Base-by-base conservation (phyloP, 257 asterid species). In the Scutellaria baicalensis region DNA sequence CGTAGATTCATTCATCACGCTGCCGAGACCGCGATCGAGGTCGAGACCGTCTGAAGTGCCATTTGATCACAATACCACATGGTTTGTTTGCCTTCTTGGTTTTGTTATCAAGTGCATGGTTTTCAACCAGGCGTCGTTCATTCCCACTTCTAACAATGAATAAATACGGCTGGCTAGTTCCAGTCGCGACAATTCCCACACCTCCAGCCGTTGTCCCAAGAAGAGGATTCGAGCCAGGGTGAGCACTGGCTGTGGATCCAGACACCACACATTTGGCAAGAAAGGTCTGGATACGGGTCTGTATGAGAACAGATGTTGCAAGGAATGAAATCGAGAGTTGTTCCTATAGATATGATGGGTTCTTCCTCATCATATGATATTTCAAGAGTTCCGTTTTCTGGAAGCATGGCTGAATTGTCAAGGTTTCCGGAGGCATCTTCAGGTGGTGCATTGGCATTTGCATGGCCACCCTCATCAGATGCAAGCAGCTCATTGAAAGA, bases 181-280 rank as follows among this genome's bases (percentile, higher is more conserved):
- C 87, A 82, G 17, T 74, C 82, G 1, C 96, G 84, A 49, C 98
- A 92, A 47, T 59, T 73, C 73, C 96, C 96, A 79, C 98, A 92
- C 71, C 67, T 83, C 98, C 98, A 92, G 48, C 77, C 79, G 9
- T 54, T 67, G 47, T 71, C 87, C 58, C 56, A 47, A 17, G 81
- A 51, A 9, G 80, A 42, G 69, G 71, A 72, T 57, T 89, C 96
- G 17, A 62, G 77, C 98, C 96, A 92, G 2, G 94, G 98, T 2
- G 96, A 92, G 67, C 98, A 92, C 72, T 84, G 86, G 75, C 84
- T 81, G 74, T 92, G 98, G 16, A 89, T 77, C 79, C 82, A 78
- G 44, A 88, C 27, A 6, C 93, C 95, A 74, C 98, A 92, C 9
- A 16, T 66, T 74, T 79, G 84, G 79, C 98, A 89, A 72, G 64